Conservation (phyloP, 1,284 basidiomycete genomes). For the Papiliotrema nemorosa region DNA sequence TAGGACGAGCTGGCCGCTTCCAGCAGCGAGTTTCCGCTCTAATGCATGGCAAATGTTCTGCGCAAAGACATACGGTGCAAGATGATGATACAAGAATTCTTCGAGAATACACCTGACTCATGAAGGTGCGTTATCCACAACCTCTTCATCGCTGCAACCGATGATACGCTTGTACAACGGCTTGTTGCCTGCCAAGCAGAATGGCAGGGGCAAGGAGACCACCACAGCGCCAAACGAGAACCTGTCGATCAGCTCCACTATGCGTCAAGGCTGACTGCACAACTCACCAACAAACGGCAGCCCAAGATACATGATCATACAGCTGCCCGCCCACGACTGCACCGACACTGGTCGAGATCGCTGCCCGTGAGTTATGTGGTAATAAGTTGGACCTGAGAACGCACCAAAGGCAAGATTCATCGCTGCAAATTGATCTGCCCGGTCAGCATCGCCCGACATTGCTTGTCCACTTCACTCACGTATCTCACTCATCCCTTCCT, state of each 20-base stretch:
- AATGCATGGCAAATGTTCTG: too few relatives aligned
- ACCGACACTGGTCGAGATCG: slow-evolving; percentile 32
- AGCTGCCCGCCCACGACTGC: slow-evolving; percentile 42
- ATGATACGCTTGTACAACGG: background rate
- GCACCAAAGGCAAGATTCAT: slow-evolving; percentile 43
- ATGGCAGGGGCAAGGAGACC: background rate
- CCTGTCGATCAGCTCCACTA: background rate
- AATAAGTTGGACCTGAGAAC: slow-evolving; percentile 2
- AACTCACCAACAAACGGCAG: slow-evolving; percentile 32
- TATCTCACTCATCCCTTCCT: slow-evolving; percentile 42
- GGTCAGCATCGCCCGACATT: too few relatives aligned
- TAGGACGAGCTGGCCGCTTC: too few relatives aligned
- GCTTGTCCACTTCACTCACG: slow-evolving; percentile 14
- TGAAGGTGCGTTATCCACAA: too few relatives aligned
- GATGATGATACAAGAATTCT: too few relatives aligned
- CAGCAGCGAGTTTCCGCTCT: too few relatives aligned
- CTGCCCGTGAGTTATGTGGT: slow-evolving; percentile 7
- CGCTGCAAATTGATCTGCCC: slow-evolving; percentile 38
- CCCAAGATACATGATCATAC: slow-evolving; percentile 42
- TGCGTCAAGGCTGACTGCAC: background rate
- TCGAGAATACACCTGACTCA: too few relatives aligned
- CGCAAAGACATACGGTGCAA: too few relatives aligned
- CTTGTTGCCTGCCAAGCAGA: background rate
- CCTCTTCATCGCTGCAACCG: too few relatives aligned
- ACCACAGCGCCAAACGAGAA: background rate